Percentiles rank a stretch among this genome's conserved stretches.
phyloP scores from a whole-genome alignment of 306 rosid genomes.

The Crataegus laevigata region DNA sequence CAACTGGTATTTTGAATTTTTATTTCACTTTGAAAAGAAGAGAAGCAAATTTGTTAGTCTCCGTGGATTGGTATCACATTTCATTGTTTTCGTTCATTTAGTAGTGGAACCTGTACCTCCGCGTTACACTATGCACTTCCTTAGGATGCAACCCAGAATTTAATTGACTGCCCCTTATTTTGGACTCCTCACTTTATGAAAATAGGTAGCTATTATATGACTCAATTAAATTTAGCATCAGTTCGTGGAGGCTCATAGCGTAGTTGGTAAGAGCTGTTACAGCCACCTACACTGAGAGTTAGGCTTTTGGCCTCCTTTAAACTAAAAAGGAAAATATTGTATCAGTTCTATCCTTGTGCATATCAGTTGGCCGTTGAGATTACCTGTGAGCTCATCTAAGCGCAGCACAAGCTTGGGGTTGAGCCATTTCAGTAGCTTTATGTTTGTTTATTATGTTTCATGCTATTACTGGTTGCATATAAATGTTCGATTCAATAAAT shows the following conservation, averaged over 20 bases:
- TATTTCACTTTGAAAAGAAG: background rate
- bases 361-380: background rate
- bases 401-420: background rate
- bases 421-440: background rate
- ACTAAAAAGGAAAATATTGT: background rate
- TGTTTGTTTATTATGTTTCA: background rate
- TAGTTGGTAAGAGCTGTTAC: background rate
- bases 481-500: background rate
- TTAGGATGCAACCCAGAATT: background rate
- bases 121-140: background rate
- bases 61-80: background rate
- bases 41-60: background rate
- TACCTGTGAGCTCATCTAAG: background rate
- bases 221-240: background rate
- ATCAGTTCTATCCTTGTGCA: background rate
- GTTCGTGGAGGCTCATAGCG: background rate
- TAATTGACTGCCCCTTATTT: background rate
- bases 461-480: background rate
- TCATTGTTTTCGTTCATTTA: background rate
- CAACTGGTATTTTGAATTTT: background rate
- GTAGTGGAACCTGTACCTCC: background rate
- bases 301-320: background rate
- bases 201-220: background rate
- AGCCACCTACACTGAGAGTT: background rate
- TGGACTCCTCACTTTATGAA: background rate